Evolutionary conservation across 371 early-diverging fungal genomes (phyloP).

Genomic region (Mucor piriformis): DNA sequence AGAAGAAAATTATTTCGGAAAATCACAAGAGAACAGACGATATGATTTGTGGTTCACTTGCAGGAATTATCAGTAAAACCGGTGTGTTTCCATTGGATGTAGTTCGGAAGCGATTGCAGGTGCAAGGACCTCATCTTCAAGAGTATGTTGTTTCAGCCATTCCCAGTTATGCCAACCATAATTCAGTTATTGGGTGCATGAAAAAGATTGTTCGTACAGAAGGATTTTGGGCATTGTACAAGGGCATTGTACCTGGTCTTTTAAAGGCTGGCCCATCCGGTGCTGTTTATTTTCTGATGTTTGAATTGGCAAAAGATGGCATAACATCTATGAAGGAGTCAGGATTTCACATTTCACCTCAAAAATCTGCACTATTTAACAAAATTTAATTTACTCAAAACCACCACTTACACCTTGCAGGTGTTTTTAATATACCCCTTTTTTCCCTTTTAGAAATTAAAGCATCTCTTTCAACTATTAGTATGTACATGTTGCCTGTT

Average conservation of each 20-base stretch:
- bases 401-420: neutral
- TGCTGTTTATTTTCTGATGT: constrained; percentile 83
- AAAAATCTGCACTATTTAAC: neutral
- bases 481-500: neutral
- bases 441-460: no score
- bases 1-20: constrained; percentile 22
- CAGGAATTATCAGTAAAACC: constrained; percentile 81
- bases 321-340: constrained; percentile 26
- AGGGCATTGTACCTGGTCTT: constrained; percentile 80
- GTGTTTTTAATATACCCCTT: neutral
- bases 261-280: constrained; percentile 82
- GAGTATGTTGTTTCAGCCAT: constrained; percentile 53
- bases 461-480: no score
- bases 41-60: constrained; percentile 74
- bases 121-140: constrained; percentile 69
- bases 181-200: constrained; percentile 55
- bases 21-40: constrained; percentile 45
- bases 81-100: constrained; percentile 89
- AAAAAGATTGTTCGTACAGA: constrained; percentile 67
- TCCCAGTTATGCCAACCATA: constrained; percentile 52
- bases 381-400: neutral
- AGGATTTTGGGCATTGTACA: constrained; percentile 79
- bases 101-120: constrained; percentile 73
- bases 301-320: constrained; percentile 50
- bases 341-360: constrained; percentile 16